Base-by-base conservation (phyloP, 768 basidiomycete genomes). In the Suillus brevipes region DNA sequence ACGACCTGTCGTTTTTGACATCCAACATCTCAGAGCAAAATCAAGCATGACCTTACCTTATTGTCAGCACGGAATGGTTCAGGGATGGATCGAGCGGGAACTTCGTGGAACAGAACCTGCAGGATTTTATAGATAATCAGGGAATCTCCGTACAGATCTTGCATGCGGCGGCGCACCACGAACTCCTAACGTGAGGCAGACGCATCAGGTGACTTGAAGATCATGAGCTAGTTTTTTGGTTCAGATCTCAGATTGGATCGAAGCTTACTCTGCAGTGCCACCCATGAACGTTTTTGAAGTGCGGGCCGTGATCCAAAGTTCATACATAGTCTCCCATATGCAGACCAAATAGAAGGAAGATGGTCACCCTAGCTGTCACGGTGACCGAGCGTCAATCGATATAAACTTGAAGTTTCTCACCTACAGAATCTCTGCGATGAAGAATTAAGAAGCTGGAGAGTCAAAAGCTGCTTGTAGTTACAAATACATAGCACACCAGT, bases 81-180 rank as follows among this genome's bases (percentile, higher is more conserved):
- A 13, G 53, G 34, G 34, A 36, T 20, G 36, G 53, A 34, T 10
- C 31, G 1, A 18, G 52, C 52, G 9, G 31, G 28, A 4, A 20
- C 31, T 3, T 2, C 4, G 53, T 55, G 34, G 5, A 20, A 34
- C 6, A 20, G 10, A 34, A 34, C 5, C 53, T 55, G 31, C n/a
- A 55, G 31, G 20, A 12, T n/a, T 55, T 34, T 55, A 55, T 55
- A 55, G 31, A 55, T 55, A 13, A 12, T 36, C 53, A n/a, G 53
- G 53, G 12, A 34, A 55, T 55, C 53, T 55, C 53, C 53, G 34
- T 36, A n/a, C 20, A n/a, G 31, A 55, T 55, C 53, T 55, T 55
- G 31, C 53, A 55, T n/a, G 18, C 18, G 31, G 53, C 20, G 1
- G 31, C 31, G 20, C 52, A 34, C 31, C 10, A 53, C 9, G 2